A percentile compares a stretch with the other conserved stretches of the same genome.
These are phyloP conservation scores for Boletus pseudo-olivaceus DNA, from an alignment of 768 basidiomycete genomes.

Conservation along the genomic window DNA sequence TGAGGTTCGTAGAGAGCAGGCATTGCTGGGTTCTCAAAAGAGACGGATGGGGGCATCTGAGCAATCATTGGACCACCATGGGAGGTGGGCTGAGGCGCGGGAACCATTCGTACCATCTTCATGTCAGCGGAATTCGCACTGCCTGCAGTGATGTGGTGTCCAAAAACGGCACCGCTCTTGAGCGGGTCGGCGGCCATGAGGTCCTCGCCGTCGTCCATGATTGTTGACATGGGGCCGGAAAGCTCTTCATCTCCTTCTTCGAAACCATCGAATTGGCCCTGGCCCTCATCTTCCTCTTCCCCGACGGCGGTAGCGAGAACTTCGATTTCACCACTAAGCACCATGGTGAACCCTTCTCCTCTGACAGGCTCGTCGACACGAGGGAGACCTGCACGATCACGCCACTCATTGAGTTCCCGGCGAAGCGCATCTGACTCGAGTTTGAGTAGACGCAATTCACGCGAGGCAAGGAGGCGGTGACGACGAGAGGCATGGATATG, in stretches of 20 bases:
- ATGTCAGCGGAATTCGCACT: constrained; percentile 30
- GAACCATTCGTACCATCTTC: constrained; percentile 26
- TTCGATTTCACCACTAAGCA: constrained; percentile 69
- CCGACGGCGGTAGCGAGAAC: constrained; percentile 51
- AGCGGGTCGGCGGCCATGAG: constrained; percentile 21
- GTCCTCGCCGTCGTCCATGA: constrained; percentile 34
- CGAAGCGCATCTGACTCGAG: constrained; percentile 83
- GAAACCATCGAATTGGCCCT: constrained; percentile 34
- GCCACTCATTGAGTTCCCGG: constrained; percentile 92
- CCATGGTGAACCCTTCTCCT: constrained; percentile 68
- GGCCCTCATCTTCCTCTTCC: constrained; percentile 53
- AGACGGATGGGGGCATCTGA: constrained; percentile 39
- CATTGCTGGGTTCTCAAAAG: constrained; percentile 54
- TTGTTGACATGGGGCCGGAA: constrained; percentile 21
- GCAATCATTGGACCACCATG: constrained; percentile 45
- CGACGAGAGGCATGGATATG: constrained; percentile 81
- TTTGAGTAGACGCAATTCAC: constrained; percentile 77
- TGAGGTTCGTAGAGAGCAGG: constrained; percentile 43
- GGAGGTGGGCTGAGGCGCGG: constrained; percentile 16
- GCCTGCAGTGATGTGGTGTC: constrained; percentile 28
- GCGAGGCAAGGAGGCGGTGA: constrained; percentile 75
- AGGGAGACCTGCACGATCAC: constrained; percentile 68
- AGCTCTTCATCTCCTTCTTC: constrained; percentile 44
- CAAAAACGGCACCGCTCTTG: constrained; percentile 33
- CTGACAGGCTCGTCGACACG: constrained; percentile 71